These are phyloP conservation scores for Botrytis paeoniae DNA, from an alignment of 2,329 filamentous ascomycete species.

Conservation along the genomic window DNA sequence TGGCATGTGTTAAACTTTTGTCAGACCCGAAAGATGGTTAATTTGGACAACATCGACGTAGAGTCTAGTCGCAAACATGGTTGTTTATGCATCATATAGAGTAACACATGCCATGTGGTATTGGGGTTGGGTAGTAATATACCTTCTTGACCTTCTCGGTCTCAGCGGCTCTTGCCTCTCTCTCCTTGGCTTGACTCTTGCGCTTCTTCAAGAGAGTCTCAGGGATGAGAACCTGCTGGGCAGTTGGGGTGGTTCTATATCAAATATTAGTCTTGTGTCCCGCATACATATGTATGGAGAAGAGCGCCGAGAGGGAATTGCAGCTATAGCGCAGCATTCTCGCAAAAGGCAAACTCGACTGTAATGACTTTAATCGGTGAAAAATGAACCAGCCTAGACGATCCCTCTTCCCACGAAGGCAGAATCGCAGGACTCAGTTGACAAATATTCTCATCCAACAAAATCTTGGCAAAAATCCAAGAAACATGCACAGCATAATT, in stretches of 20 bases:
- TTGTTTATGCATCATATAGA: constrained; percentile 78
- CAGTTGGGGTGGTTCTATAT: constrained; percentile 83
- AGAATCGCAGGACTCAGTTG: constrained; percentile 29
- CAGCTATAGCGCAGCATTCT: constrained; percentile 90
- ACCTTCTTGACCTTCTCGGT: constrained; percentile 89
- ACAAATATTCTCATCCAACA: constrained; percentile 67
- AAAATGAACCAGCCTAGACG: constrained; percentile 37
- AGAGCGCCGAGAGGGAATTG: constrained; percentile 88
- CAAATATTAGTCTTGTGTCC: constrained; percentile 73
- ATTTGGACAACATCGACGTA: constrained; percentile 92
- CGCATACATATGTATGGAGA: constrained; percentile 60
- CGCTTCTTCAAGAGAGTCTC: constrained; percentile 99
- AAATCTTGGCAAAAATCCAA: constrained; percentile 60
- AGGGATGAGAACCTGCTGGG: constrained; percentile 94
- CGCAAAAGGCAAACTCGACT: constrained; percentile 80
- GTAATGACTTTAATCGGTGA: constrained; percentile 75
- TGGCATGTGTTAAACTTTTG: constrained; percentile 32
- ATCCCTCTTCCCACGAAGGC: constrained; percentile 29
- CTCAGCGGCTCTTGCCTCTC: constrained; percentile 79
- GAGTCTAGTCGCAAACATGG: constrained; percentile 81
- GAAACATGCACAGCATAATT: constrained; percentile 41
- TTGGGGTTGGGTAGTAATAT: constrained; percentile 14
- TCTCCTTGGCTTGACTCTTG: constrained; percentile 99
- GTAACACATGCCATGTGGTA: not conserved
- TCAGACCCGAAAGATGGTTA: constrained; percentile 99